phyloP scores from a whole-genome alignment of 1,139 yeast genomes.

The Candida sp. region DNA sequence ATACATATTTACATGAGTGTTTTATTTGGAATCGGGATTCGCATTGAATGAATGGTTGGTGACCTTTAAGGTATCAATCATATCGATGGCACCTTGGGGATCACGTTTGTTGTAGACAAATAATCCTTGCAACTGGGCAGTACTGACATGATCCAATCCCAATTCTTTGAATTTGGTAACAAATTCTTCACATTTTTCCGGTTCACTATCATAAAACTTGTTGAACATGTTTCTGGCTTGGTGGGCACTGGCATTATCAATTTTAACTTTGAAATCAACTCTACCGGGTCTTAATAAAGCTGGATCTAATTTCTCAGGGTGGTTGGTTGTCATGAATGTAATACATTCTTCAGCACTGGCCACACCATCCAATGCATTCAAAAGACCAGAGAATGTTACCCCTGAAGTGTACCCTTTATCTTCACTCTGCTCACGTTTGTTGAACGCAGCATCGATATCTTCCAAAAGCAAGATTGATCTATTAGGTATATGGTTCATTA shows the following conservation, averaged over 20 bases:
- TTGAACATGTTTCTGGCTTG: constrained; percentile 84
- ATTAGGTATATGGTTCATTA: constrained; percentile 95
- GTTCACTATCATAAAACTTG: constrained; percentile 76
- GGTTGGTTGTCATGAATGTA: constrained; percentile 98
- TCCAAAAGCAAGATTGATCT: constrained; percentile 81
- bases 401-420: constrained; percentile 80
- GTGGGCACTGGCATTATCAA: constrained; percentile 80
- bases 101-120: constrained; percentile 89
- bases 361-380: constrained; percentile 97
- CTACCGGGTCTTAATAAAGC: constrained; percentile 91
- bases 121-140: constrained; percentile 94
- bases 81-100: constrained; percentile 71
- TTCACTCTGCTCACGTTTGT: constrained; percentile 69
- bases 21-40: neutral
- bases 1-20: constrained; percentile 2
- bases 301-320: constrained; percentile 88
- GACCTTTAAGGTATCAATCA: constrained; percentile 46
- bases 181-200: constrained; percentile 60
- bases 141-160: constrained; percentile 61
- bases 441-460: constrained; percentile 96
- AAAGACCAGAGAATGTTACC: constrained; percentile 90
- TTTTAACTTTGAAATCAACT: constrained; percentile 77
- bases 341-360: constrained; percentile 96
- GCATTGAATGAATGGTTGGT: constrained; percentile 23
- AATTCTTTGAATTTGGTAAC: constrained; percentile 48